Percentiles rank a stretch among this genome's conserved stretches.
These are phyloP conservation scores for Mycosphaerella sp. DNA, from an alignment of 2,329 filamentous ascomycete species.

Conservation along the genomic window DNA sequence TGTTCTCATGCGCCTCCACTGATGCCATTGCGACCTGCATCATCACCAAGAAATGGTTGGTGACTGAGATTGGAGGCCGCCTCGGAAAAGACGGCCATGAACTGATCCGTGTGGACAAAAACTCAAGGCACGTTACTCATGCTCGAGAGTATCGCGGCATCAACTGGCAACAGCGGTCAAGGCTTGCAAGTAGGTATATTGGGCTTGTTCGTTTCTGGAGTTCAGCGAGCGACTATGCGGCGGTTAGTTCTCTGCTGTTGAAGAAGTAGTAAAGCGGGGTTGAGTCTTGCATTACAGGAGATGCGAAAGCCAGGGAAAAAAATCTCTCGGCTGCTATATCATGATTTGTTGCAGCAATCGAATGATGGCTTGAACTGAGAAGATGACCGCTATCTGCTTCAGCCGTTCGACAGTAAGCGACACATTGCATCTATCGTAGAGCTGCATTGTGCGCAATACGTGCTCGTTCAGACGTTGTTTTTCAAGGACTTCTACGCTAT, in stretches of 20 bases:
- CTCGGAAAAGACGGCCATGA: background rate
- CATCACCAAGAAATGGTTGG: background rate
- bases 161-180: background rate
- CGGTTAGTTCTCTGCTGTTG: background rate
- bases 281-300: background rate
- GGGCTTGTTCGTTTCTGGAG: background rate
- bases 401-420: background rate
- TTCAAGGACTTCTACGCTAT: conserved; percentile 7
- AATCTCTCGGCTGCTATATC: background rate
- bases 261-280: background rate
- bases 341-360: background rate
- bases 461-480: conserved; percentile 25
- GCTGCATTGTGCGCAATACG: conserved; percentile 21
- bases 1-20: background rate
- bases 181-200: background rate
- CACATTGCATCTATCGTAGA: conserved; percentile 1
- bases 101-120: background rate
- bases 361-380: background rate
- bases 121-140: background rate
- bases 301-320: background rate
- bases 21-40: background rate
- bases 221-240: background rate
- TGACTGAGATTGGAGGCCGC: background rate
- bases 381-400: background rate
- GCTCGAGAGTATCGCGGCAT: background rate